Conservation (phyloP, 345 rosid species). For the Pistacia atlantica region DNA sequence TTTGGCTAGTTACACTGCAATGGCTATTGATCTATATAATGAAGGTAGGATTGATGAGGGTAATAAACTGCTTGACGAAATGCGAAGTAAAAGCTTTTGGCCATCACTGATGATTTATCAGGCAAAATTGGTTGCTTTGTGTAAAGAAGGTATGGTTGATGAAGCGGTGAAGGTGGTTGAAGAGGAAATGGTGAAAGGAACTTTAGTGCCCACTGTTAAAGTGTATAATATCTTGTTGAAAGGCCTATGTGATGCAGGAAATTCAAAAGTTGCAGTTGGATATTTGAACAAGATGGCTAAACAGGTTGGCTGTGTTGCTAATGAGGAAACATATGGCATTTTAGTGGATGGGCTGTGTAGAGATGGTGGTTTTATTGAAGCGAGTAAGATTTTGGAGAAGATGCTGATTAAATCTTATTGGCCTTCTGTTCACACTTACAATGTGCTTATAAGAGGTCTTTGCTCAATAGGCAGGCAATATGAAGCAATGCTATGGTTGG, state of each 20-base stretch:
- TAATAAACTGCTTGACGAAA: conserved; percentile 59
- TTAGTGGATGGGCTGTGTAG: conserved; percentile 61
- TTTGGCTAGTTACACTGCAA: conserved; percentile 64
- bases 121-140: conserved; percentile 70
- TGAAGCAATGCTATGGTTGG: conserved; percentile 89
- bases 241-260: conserved; percentile 62
- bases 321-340: conserved; percentile 63
- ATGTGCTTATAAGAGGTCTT: conserved; percentile 60
- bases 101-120: conserved; percentile 57
- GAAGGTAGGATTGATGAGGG: conserved; percentile 72
- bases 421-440: conserved; percentile 50
- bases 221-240: conserved; percentile 56
- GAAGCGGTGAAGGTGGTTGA: conserved; percentile 64
- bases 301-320: conserved; percentile 67
- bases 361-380: conserved; percentile 57
- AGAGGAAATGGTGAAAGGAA: conserved; percentile 59
- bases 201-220: conserved; percentile 56
- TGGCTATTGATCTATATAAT: conserved; percentile 67
- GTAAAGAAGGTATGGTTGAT: conserved; percentile 44
- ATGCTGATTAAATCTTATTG: conserved; percentile 60
- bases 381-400: conserved; percentile 69
- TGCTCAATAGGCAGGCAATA: conserved; percentile 57
- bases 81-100: conserved; percentile 58
- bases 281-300: conserved; percentile 69
- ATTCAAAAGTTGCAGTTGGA: conserved; percentile 50